phyloP scores from a whole-genome alignment of 73 alveolate species.

The Symbiodinium pilosum region DNA sequence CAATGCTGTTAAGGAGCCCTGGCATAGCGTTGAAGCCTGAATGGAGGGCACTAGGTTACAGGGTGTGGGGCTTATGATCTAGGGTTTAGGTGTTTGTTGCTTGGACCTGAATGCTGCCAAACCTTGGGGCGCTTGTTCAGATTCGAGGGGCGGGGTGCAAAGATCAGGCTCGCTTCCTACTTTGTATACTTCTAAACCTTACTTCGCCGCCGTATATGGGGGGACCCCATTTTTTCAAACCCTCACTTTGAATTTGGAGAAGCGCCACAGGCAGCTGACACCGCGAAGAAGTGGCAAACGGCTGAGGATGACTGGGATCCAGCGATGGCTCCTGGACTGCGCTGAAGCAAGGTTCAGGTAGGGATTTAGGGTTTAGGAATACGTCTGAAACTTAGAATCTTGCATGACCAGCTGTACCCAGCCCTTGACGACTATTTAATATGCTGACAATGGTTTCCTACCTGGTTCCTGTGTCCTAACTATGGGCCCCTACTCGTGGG shows the following conservation, averaged over 20 bases:
- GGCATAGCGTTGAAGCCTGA: no score
- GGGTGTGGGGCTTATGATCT: background rate
- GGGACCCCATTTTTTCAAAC: background rate
- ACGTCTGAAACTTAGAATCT: no score
- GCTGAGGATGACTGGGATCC: slow-evolving; percentile 7
- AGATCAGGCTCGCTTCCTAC: no score
- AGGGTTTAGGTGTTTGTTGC: background rate
- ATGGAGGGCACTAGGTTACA: background rate
- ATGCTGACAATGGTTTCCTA: no score
- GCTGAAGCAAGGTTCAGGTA: background rate
- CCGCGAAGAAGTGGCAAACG: background rate
- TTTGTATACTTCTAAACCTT: background rate
- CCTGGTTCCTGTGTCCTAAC: no score
- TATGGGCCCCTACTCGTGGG: no score
- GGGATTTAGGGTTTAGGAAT: background rate
- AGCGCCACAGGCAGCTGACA: background rate
- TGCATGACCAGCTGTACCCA: no score
- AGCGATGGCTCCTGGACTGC: background rate
- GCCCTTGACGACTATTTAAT: no score
- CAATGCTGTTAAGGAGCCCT: no score
- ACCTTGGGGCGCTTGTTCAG: no score
- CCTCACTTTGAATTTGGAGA: background rate
- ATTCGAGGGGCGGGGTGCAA: no score
- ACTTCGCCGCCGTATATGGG: background rate
- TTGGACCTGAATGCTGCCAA: no score